A percentile compares a stretch with the other conserved stretches of the same genome.
Evolutionary conservation across 192 early-diverging fungal genomes (phyloP).

Genomic region (Cladochytrium replicatum): DNA sequence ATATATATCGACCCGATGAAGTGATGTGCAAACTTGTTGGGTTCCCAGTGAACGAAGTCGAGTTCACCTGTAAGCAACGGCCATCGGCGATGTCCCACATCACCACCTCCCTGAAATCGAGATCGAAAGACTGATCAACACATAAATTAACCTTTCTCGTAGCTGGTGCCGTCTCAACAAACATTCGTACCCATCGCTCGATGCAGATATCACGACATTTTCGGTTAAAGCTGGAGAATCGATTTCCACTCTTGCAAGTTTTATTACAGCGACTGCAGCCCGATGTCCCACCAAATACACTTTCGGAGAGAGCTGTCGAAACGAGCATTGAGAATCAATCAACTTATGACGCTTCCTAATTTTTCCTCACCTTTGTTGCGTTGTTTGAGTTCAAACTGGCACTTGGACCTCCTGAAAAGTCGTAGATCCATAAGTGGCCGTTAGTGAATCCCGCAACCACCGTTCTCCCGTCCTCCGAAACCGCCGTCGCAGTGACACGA

Average conservation of each 20-base stretch:
- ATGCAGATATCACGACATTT: conserved; percentile 7
- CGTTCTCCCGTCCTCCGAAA: conserved; percentile 17
- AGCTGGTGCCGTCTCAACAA: no score
- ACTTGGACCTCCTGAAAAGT: no score
- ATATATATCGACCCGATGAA: conserved; percentile 20
- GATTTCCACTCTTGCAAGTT: conserved; percentile 21
- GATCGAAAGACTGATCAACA: conserved; percentile 4
- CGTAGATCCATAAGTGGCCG: conserved; percentile 19
- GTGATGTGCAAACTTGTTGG: conserved; percentile 15
- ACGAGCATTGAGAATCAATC: no score
- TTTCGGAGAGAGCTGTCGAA: conserved; percentile 14
- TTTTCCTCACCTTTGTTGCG: no score
- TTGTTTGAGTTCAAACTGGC: no score
- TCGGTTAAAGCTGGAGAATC: not conserved
- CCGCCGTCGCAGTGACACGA: conserved; percentile 6
- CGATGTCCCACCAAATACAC: conserved; percentile 19
- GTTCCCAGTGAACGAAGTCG: conserved; percentile 14
- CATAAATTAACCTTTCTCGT: no score
- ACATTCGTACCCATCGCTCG: conserved; percentile 12
- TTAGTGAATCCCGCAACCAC: conserved; percentile 15
- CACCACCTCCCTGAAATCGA: conserved; percentile 18
- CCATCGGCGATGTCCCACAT: conserved; percentile 39
- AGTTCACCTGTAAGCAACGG: conserved; percentile 22
- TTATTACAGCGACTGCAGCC: conserved; percentile 11
- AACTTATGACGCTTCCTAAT: no score